Conservation (phyloP, 192 early-diverging fungal species). For the Paraglomus brasilianum region DNA sequence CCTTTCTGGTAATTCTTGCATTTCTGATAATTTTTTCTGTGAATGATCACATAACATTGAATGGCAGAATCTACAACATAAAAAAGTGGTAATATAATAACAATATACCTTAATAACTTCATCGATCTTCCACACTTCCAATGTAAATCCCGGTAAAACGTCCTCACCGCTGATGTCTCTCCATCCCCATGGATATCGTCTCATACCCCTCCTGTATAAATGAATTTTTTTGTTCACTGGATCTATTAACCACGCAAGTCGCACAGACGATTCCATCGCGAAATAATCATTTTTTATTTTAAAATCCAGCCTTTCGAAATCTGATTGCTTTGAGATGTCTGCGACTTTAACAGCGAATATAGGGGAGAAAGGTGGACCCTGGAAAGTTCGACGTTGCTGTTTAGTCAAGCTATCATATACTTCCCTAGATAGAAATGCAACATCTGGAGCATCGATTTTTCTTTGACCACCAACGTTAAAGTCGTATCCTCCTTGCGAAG, state of each 20-base stretch:
- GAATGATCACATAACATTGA: no score
- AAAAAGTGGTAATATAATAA: no score
- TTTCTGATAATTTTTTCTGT: no score
- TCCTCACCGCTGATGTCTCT: conserved; percentile 15
- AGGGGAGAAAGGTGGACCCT: conserved; percentile 24
- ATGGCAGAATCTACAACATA: no score
- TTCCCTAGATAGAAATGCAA: conserved; percentile 18
- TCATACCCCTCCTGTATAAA: conserved; percentile 22
- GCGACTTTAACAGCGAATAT: conserved; percentile 27
- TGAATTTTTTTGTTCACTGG: conserved; percentile 23
- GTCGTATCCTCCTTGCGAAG: conserved; percentile 31
- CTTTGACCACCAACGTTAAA: conserved; percentile 21
- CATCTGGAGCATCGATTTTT: conserved; percentile 2
- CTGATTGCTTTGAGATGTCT: background rate
- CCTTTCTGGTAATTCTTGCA: no score
- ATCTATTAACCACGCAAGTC: conserved; percentile 15
- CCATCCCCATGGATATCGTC: conserved; percentile 1
- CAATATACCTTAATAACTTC: no score
- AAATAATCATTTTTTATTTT: conserved; percentile 27
- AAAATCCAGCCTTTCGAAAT: conserved; percentile 9
- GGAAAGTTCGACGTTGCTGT: conserved; percentile 19
- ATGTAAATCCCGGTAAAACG: conserved; percentile 9
- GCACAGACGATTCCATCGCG: background rate
- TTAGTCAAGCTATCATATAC: conserved; percentile 25
- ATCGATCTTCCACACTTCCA: background rate